Evolutionary conservation across 208 protist genomes (phyloP), one percentile per base, ranked within the genome.

Genomic region (Acanthamoeba triangularis): DNA sequence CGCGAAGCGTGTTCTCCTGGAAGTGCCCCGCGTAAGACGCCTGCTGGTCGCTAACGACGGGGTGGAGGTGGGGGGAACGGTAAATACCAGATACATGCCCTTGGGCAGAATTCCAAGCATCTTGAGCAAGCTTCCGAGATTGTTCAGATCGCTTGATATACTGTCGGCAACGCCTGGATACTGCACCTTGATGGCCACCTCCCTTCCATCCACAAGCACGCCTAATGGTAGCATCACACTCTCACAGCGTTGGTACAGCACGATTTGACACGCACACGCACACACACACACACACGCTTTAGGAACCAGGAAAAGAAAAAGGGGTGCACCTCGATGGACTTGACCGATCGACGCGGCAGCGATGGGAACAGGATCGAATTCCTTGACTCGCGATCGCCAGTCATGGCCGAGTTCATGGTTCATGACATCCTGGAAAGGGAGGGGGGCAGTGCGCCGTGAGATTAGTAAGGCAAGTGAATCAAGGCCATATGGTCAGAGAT

Each of bases 311-410:
- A 72, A 5, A 67, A 67, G 23, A 67, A 37, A 47, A 28, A 14
- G 23, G 47, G 1, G 44, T 18, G 37, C 91, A 78, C 44, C 91
- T 56, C 91, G 91, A 61, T 95, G 91, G 20, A 95, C 91, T 95
- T 99, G 99, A 18, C 99, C 99, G 82, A 99, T 99, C 25, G 98
- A 99, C 35, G 99, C 99, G 1, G 99, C 98, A 5, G 99, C 99
- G 18, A 99, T 97, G 4, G 99, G 99, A 13, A 96, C 93, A 23
- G 98, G 97, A 80, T 99, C 98, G 96, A 99, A 99, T 5, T 67
- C 47, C 49, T 52, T 65, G 69, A 99, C 99, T 14, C 97, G n/a
- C 14, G 97, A 94, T 37, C 95, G 59, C 97, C 97, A 98, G n/a
- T 97, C 87, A 23, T 35, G n/a, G 5, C 97, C 97, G 2, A 98